Base-by-base conservation (phyloP, 2,329 filamentous ascomycete genomes). In the Neonectria coccinea region DNA sequence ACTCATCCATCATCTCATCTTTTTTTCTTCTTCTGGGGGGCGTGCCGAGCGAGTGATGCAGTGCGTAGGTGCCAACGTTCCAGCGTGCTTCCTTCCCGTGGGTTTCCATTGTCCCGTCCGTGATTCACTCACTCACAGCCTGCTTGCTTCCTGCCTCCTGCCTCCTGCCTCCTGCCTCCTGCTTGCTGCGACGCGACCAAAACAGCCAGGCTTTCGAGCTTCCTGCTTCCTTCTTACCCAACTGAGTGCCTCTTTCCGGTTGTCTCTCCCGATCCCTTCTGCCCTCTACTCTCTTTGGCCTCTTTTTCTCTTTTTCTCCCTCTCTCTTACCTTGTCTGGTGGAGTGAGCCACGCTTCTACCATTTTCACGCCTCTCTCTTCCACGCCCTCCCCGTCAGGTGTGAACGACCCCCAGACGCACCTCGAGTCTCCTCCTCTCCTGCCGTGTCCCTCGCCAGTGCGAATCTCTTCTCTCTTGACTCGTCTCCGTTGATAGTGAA, bases 1-100 rank as follows among this genome's bases (percentile, higher is more conserved):
- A 70, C 63, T 64, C 61, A 71, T 64, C 48, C 69, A 73, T 69
- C 67, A 68, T 65, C 62, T 64, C 67, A 68, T 64, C 63, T 25
- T 25, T 25, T 25, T 25, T 54, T 20, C 20, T 20, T 20, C 20
- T 59, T 16, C 33, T 22, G 59, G 63, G 67, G 69, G 67, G 70
- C 64, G 64, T 61, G 39, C 39, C 39, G n/a, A 18, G 39, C 8
- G 25, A 25, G 25, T 25, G 25, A 25, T 25, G 25, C 25, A 25
- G 25, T 25, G 25, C 25, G 25, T 25, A 25, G 25, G 25, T 25
- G 25, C 25, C 25, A 6, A 25, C 25, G 25, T 25, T 6, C 25
- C 25, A 25, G 5, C 25, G 25, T 25, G 25, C 25, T 25, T 5
- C 5, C 25, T 25, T 25, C 25, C 25, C 25, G 25, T 25, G 25